Evolutionary conservation across 805 yeast species (phyloP).

Genomic region (Torulaspora gathmanii): DNA sequence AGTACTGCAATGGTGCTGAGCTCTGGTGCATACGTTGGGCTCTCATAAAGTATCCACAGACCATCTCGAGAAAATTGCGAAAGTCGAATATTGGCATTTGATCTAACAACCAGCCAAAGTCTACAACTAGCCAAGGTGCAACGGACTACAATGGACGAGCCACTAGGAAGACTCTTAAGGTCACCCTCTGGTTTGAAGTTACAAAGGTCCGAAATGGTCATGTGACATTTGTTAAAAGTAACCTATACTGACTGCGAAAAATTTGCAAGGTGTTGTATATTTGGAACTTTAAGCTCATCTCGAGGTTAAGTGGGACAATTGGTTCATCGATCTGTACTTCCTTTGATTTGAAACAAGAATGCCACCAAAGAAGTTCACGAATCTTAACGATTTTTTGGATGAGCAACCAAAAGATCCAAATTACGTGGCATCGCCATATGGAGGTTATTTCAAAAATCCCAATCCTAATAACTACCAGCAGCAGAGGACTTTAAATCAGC

Average conservation of each 20-base stretch:
- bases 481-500: conserved; percentile 22
- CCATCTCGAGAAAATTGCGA: too few species aligned
- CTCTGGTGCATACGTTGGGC: too few species aligned
- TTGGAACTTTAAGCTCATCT: background rate
- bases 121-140: too few species aligned
- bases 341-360: conserved; percentile 8
- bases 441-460: conserved; percentile 32
- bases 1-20: too few species aligned
- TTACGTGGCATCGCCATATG: conserved; percentile 32
- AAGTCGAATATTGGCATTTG: too few species aligned
- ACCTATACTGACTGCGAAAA: background rate
- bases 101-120: too few species aligned
- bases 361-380: conserved; percentile 36
- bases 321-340: too few species aligned
- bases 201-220: background rate
- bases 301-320: background rate
- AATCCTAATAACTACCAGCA: conserved; percentile 22
- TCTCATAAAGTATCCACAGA: too few species aligned
- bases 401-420: conserved; percentile 32
- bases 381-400: conserved; percentile 29
- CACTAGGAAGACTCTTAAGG: too few species aligned
- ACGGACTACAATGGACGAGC: too few species aligned
- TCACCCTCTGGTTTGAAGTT: too few species aligned
- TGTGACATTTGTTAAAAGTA: background rate
- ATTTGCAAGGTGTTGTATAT: background rate